These are phyloP conservation scores for Baeospora myosura DNA, from an alignment of 1,284 basidiomycete genomes.

Conservation along the genomic window DNA sequence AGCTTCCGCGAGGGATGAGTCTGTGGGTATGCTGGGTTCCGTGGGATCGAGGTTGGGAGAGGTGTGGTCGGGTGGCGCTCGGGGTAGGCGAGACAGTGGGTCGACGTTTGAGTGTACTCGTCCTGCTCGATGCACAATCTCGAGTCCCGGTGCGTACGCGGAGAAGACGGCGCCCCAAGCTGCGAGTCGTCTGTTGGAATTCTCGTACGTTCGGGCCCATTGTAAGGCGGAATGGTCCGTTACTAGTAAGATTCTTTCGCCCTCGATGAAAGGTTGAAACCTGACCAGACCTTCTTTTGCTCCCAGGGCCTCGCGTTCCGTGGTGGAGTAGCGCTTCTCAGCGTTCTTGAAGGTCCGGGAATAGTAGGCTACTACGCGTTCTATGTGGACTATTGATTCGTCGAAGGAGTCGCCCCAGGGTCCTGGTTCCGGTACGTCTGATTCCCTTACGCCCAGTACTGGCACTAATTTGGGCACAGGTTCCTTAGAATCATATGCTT, in stretches of 20 bases:
- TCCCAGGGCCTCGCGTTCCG: neutral
- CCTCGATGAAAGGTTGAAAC: neutral
- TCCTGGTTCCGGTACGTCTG: neutral
- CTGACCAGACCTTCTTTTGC: constrained; percentile 6
- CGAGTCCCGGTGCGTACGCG: no score
- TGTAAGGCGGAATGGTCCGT: constrained; percentile 1
- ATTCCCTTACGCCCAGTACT: neutral
- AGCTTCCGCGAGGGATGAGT: no score
- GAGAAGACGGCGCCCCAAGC: no score
- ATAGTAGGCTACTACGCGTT: constrained; percentile 16
- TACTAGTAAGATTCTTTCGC: neutral
- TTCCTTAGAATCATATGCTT: neutral
- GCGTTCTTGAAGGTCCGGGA: constrained; percentile 11
- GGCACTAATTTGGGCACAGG: neutral
- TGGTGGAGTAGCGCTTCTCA: neutral
- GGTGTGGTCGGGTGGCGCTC: no score
- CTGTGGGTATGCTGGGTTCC: no score
- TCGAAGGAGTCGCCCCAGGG: neutral
- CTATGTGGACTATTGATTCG: constrained; percentile 4
- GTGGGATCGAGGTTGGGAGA: no score
- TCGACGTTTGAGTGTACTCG: no score
- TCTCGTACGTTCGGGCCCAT: no score
- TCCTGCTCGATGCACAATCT: no score
- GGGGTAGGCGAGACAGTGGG: no score
- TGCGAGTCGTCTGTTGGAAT: no score